A percentile compares a stretch with the other conserved stretches of the same genome.
Conservation (phyloP, 2,329 filamentous ascomycete species). For the Botrytis fragariae region DNA sequence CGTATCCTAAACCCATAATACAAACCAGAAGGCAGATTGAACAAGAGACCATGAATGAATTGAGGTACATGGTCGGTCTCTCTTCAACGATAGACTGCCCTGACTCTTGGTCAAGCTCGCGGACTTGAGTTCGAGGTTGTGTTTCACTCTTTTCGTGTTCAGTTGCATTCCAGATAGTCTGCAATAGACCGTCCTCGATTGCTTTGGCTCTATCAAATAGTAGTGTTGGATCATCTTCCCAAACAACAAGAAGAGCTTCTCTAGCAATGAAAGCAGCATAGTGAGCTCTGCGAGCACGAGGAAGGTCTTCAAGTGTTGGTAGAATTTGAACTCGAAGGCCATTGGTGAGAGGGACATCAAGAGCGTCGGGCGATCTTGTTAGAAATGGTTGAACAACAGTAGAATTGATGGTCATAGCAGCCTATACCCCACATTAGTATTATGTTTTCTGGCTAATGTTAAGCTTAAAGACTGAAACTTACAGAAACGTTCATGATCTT, state of each 20-base stretch:
- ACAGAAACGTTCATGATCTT: conserved; percentile 68
- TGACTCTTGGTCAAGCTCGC: conserved; percentile 69
- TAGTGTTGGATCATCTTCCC: conserved; percentile 76
- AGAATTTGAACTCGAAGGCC: conserved; percentile 75
- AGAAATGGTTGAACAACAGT: conserved; percentile 76
- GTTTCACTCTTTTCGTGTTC: conserved; percentile 56
- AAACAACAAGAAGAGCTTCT: conserved; percentile 70
- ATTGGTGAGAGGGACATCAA: conserved; percentile 73
- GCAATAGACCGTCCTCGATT: conserved; percentile 75
- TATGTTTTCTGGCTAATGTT: background rate
- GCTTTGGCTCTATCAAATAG: conserved; percentile 66
- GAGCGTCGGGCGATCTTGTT: conserved; percentile 67
- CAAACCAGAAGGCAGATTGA: conserved; percentile 64
- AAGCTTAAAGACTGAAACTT: conserved; percentile 32
- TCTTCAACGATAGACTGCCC: conserved; percentile 63
- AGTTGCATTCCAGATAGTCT: conserved; percentile 67
- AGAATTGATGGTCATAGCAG: conserved; percentile 78
- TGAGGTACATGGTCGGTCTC: conserved; percentile 66
- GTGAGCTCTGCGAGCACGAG: conserved; percentile 71
- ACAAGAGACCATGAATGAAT: conserved; percentile 64
- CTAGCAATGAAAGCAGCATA: conserved; percentile 76
- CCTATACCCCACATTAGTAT: conserved; percentile 44
- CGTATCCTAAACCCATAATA: conserved; percentile 67
- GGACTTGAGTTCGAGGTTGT: conserved; percentile 46
- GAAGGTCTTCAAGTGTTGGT: conserved; percentile 67